phyloP scores from a whole-genome alignment of 805 yeast genomes.

The Lipomyces mesembrius region DNA sequence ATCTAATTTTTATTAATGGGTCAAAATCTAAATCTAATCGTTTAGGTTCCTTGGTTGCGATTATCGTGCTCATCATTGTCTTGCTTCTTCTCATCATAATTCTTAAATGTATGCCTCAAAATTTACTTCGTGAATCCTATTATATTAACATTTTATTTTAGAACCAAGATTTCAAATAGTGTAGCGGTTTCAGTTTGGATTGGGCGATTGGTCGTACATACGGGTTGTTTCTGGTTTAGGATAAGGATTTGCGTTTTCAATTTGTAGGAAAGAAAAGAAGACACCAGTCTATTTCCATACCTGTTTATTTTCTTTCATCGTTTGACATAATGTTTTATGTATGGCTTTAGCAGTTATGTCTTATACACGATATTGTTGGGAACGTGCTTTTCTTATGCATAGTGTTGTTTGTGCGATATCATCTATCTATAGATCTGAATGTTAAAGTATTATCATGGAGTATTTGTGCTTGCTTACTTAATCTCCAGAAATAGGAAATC shows the following conservation, averaged over 20 bases:
- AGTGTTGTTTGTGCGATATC: no score
- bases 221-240: not conserved
- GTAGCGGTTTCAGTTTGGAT: not conserved
- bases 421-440: no score
- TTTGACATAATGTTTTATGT: no score
- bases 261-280: not conserved
- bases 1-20: not conserved
- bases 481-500: no score
- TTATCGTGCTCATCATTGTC: constrained; percentile 44
- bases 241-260: constrained; percentile 5
- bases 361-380: no score
- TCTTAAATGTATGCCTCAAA: constrained; percentile 30
- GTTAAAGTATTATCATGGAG: no score
- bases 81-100: constrained; percentile 47
- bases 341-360: no score
- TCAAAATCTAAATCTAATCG: not conserved
- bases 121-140: not conserved
- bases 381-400: no score
- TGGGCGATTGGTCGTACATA: constrained; percentile 6
- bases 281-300: no score
- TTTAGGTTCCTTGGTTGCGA: constrained; percentile 45
- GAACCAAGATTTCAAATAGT: not conserved
- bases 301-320: not conserved
- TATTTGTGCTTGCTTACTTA: no score
- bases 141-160: not conserved